phyloP scores from a whole-genome alignment of 2,329 filamentous ascomycete species.

The Xylaria sp. region DNA sequence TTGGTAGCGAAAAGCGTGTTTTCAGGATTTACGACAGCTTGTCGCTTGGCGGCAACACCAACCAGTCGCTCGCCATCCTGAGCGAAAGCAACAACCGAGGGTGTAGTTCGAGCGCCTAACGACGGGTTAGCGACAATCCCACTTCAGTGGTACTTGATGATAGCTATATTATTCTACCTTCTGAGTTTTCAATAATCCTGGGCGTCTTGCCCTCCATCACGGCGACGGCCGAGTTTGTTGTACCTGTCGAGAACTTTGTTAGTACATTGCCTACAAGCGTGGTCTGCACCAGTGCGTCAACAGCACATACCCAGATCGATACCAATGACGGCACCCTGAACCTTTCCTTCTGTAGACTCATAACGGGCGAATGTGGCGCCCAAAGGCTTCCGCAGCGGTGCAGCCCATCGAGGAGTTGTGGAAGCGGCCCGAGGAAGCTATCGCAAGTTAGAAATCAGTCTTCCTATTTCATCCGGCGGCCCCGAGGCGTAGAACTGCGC shows the following conservation, averaged over 20 bases:
- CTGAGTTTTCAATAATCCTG: slow-evolving; percentile 96
- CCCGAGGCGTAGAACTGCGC: not conserved
- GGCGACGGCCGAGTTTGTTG: slow-evolving; percentile 96
- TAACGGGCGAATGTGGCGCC: slow-evolving; percentile 77
- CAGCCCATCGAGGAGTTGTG: slow-evolving; percentile 69
- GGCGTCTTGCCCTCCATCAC: slow-evolving; percentile 96
- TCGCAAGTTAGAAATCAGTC: slow-evolving; percentile 29
- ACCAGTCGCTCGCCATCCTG: slow-evolving; percentile 95
- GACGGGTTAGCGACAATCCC: slow-evolving; percentile 21
- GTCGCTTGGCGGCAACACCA: slow-evolving; percentile 96
- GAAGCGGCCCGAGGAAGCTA: slow-evolving; percentile 80
- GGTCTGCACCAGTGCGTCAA: too few species aligned
- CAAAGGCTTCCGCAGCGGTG: slow-evolving; percentile 71
- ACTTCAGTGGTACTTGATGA: slow-evolving; percentile 5
- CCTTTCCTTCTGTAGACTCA: slow-evolving; percentile 82
- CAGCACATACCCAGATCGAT: slow-evolving; percentile 87
- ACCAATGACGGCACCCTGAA: slow-evolving; percentile 95
- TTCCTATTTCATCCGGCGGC: not conserved
- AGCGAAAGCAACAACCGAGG: slow-evolving; percentile 93
- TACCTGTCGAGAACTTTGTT: slow-evolving; percentile 58
- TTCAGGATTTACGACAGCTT: slow-evolving; percentile 97
- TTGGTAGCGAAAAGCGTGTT: slow-evolving; percentile 99
- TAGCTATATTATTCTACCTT: slow-evolving; percentile 65
- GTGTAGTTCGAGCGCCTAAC: slow-evolving; percentile 83
- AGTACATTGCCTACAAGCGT: not conserved